Percentiles rank a stretch among this genome's conserved stretches.
Evolutionary conservation across 768 basidiomycete genomes (phyloP).

Genomic region (Nidularia pulvinata): DNA sequence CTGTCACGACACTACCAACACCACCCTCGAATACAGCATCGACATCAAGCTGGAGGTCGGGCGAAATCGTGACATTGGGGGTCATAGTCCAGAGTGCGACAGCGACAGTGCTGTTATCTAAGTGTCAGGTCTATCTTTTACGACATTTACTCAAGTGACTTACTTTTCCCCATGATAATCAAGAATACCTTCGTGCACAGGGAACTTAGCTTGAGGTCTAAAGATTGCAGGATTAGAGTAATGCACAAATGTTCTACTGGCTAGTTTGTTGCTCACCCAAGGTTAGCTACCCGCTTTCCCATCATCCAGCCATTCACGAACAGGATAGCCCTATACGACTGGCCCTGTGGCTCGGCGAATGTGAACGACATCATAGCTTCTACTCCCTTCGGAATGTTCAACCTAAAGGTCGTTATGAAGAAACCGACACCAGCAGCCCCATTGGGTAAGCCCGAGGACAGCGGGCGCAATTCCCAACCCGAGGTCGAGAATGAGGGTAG

Average conservation of each 20-base stretch:
- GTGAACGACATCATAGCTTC: conserved; percentile 75
- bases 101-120: conserved; percentile 43
- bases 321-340: conserved; percentile 70
- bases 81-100: conserved; percentile 75
- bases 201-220: conserved; percentile 81
- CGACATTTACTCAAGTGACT: conserved; percentile 12
- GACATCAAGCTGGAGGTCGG: conserved; percentile 50
- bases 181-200: conserved; percentile 81
- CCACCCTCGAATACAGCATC: conserved; percentile 67
- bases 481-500: conserved; percentile 69
- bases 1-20: conserved; percentile 49
- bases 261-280: conserved; percentile 45
- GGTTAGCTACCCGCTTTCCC: conserved; percentile 75
- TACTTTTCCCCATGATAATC: conserved; percentile 74
- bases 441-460: conserved; percentile 58
- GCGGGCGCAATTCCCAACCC: conserved; percentile 55
- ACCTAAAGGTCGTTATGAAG: conserved; percentile 73
- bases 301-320: conserved; percentile 93
- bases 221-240: too few relatives aligned
- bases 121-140: not conserved
- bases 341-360: conserved; percentile 57
- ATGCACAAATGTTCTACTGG: not conserved
- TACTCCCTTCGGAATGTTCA: conserved; percentile 55
- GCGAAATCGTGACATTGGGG: conserved; percentile 39
- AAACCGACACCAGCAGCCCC: conserved; percentile 74